Base-by-base conservation (phyloP, 2,329 filamentous ascomycete genomes). In the Pseudogymnoascus pannorum region DNA sequence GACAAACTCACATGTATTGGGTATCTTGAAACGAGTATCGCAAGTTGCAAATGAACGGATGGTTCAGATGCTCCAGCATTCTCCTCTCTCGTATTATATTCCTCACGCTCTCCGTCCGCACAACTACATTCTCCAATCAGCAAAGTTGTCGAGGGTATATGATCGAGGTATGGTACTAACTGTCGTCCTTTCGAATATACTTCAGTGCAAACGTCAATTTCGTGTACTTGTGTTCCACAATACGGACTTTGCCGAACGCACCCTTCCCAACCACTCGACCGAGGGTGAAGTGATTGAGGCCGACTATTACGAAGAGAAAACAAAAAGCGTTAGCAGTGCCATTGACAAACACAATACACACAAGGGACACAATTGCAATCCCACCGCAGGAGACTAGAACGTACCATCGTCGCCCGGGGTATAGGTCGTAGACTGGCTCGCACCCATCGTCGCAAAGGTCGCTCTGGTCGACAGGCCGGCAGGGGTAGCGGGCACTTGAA, bases 1-100 rank as follows among this genome's bases (percentile, higher is more conserved):
- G n/a, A 57, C 12, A 16, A 63, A 75, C 89, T 71, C 81, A 96
- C 91, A 99, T 88, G 77, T 99, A 99, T 75, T 99, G 94, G 69
- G 97, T 92, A 75, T 99, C 94, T 77, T 99, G 94, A 73, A 99
- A 99, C 77, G 92, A 97, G 78, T 97, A 99, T 70, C 94, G 89
- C 79, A 99, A 79, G 75, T 99, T 99, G 79, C 93, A 97, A 68
- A 99, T 89, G 75, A 97, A 99, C 24, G 93, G 92, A 72, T 99
- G 94, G 74, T 96, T 97, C 70, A 99, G 83, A 74, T 97, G 92
- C 77, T 99, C 92, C 72, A 99, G 84, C 94, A 99, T 99, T 73
- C 93, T 87, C 66, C 94, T 86, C 79, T 99, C 94, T 69, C 94
- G 88, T 72, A 99, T 94, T 68, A 99, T 99, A 74, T 99, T 99